These are phyloP conservation scores for Acer campestre DNA, from an alignment of 345 rosid species.

Conservation along the genomic window DNA sequence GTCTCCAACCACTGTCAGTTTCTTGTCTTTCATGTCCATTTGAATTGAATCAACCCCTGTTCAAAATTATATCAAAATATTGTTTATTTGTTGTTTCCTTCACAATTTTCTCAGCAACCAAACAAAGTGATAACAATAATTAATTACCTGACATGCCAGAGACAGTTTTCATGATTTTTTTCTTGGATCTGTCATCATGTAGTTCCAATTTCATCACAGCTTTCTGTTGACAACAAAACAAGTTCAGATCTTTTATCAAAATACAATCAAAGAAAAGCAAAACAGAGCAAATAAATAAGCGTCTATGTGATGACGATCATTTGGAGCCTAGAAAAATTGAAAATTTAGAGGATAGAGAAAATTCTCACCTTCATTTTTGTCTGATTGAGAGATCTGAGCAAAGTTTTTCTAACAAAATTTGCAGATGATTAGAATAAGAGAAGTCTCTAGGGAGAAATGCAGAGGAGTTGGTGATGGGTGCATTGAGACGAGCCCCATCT, in stretches of 20 bases:
- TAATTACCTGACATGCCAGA: slow-evolving; percentile 50
- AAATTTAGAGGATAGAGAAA: not conserved
- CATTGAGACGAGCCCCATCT: too few species aligned
- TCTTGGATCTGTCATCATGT: slow-evolving; percentile 41
- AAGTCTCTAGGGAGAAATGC: too few species aligned
- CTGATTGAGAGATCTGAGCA: not conserved
- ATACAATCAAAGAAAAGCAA: not conserved
- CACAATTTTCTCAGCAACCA: not conserved
- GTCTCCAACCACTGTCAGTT: slow-evolving; percentile 59
- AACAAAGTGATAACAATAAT: not conserved
- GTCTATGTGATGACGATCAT: not conserved
- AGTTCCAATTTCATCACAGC: slow-evolving; percentile 50
- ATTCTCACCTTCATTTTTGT: slow-evolving; percentile 10
- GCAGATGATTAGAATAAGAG: too few species aligned
- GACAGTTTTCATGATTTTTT: slow-evolving; percentile 54
- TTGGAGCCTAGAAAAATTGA: not conserved
- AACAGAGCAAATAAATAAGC: not conserved
- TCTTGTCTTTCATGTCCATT: slow-evolving; percentile 62
- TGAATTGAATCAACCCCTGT: slow-evolving; percentile 55
- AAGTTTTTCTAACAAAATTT: too few species aligned
- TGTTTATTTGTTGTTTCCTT: too few species aligned
- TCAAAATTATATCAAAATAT: not conserved
- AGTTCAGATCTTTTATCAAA: not conserved
- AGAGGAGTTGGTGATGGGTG: too few species aligned
- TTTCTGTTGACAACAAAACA: slow-evolving; percentile 43